Percentiles rank a stretch among this genome's conserved stretches.
Evolutionary conservation across 1,284 basidiomycete genomes (phyloP).

Genomic region (Megacollybia platyphylla): DNA sequence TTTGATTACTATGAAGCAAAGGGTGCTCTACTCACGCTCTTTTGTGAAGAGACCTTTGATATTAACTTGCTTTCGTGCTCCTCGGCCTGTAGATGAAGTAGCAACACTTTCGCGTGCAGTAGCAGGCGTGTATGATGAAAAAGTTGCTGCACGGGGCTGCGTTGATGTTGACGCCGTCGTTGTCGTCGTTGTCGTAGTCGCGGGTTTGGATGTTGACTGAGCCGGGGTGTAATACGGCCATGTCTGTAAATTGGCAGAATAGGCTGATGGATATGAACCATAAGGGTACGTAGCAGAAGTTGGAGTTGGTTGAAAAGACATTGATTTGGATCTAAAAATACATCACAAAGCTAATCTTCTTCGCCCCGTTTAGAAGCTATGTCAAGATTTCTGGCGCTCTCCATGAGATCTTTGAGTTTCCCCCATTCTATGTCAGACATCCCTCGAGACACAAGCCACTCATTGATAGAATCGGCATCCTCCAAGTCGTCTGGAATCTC

Average conservation of each 20-base stretch:
- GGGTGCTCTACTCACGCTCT: conserved; percentile 43
- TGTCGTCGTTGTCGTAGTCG: conserved; percentile 10
- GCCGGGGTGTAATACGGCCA: conserved; percentile 9
- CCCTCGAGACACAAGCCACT: conserved; percentile 68
- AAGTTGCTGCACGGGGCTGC: conserved; percentile 20
- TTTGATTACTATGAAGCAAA: conserved; percentile 4
- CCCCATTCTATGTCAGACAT: conserved; percentile 59
- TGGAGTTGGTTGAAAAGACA: conserved; percentile 13
- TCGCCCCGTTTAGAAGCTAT: conserved; percentile 31
- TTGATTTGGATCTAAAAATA: conserved; percentile 5
- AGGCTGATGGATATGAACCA: conserved; percentile 23
- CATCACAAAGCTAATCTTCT: conserved; percentile 16
- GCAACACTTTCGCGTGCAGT: conserved; percentile 41
- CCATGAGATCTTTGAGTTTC: conserved; percentile 58
- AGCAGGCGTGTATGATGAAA: conserved; percentile 40
- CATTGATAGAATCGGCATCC: conserved; percentile 66
- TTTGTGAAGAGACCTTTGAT: conserved; percentile 64
- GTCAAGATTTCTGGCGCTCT: conserved; percentile 55
- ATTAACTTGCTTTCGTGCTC: conserved; percentile 45
- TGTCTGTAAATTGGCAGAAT: no score
- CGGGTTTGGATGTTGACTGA: conserved; percentile 16
- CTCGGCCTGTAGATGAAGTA: conserved; percentile 25
- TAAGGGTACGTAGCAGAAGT: conserved; percentile 41
- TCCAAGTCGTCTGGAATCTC: conserved; percentile 42
- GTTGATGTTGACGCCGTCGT: conserved; percentile 5